Base-by-base conservation (phyloP, 306 rosid species). In the Castanospermum australe region DNA sequence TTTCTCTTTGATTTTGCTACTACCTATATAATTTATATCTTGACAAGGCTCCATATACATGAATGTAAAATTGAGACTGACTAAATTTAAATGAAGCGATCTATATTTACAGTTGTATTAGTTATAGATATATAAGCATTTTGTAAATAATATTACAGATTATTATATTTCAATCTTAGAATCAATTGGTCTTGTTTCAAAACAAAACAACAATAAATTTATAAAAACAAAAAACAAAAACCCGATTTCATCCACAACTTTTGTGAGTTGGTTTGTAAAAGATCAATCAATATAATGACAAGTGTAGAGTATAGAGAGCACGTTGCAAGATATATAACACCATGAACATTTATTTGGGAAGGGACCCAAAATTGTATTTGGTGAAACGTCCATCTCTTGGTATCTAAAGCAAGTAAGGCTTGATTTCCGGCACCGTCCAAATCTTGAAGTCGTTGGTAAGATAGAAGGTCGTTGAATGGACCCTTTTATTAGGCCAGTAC, bases 351-450 rank as follows among this genome's bases (percentile, higher is more conserved):
- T 7, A 66, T 30, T n/a, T 54, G 47, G 42, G 45, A 68, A 75
- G 51, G 63, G 77, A 18, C 59, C 65, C 47, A 38, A 65, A n/a
- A 28, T 28, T 25, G 30, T 38, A 32, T 56, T 73, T 57, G 86
- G 76, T 66, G 67, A 84, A 79, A 52, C 65, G 81, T 76, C 77
- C 55, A 76, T 79, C 51, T 36, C 25, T 20, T 30, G 25, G 72
- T 15, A 57, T 50, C 35, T 62, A 73, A 77, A 60, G 62, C 41
- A 20, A 42, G 76, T 35, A 73, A 64, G 56, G 84, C 68, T 65
- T 69, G 38, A 80, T 67, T 67, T 76, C 64, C 39, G 74, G 83
- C 78, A 71, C 52, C 79, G 69, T 85, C 87, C 62, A 79, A 73
- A 82, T 84, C 85, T 62, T 48, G 32, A 70, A 51, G 33, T 18